Conservation (phyloP, 768 basidiomycete species). For the Rhodocollybia butyracea region DNA sequence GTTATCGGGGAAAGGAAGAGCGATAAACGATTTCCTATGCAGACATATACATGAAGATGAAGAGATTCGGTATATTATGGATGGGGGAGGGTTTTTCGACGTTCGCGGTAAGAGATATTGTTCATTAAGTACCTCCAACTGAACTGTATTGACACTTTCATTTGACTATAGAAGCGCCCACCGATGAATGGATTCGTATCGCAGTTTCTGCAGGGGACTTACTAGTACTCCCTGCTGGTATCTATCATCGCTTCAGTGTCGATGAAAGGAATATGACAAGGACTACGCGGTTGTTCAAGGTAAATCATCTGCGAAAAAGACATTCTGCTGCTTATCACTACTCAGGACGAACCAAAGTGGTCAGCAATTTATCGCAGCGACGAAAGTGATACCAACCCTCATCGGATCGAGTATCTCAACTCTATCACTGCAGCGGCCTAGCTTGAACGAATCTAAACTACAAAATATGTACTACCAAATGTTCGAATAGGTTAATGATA, state of each 20-base stretch:
- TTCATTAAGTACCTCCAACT: not conserved
- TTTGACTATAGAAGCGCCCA: slow-evolving; percentile 51
- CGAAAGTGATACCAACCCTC: slow-evolving; percentile 62
- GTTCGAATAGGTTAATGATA: not conserved
- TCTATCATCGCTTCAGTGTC: slow-evolving; percentile 94
- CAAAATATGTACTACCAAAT: no score
- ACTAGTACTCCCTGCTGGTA: slow-evolving; percentile 83
- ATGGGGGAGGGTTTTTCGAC: slow-evolving; percentile 91
- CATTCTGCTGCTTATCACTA: not conserved
- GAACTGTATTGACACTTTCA: not conserved
- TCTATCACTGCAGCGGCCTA: slow-evolving; percentile 25
- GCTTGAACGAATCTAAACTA: not conserved
- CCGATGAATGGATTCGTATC: slow-evolving; percentile 80
- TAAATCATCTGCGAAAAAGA: slow-evolving; percentile 18
- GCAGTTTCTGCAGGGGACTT: slow-evolving; percentile 77
- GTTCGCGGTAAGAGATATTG: slow-evolving; percentile 60
- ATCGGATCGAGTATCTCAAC: slow-evolving; percentile 60
- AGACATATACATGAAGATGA: slow-evolving; percentile 97
- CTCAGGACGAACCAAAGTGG: slow-evolving; percentile 91
- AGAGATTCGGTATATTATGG: slow-evolving; percentile 86
- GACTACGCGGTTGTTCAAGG: slow-evolving; percentile 85
- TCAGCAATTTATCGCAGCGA: slow-evolving; percentile 63
- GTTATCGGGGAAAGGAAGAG: not conserved
- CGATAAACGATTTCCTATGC: not conserved
- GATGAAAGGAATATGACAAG: slow-evolving; percentile 72